Percentiles rank a stretch among this genome's conserved stretches.
phyloP scores from a whole-genome alignment of 805 yeast species.

The Candida nemodendra region DNA sequence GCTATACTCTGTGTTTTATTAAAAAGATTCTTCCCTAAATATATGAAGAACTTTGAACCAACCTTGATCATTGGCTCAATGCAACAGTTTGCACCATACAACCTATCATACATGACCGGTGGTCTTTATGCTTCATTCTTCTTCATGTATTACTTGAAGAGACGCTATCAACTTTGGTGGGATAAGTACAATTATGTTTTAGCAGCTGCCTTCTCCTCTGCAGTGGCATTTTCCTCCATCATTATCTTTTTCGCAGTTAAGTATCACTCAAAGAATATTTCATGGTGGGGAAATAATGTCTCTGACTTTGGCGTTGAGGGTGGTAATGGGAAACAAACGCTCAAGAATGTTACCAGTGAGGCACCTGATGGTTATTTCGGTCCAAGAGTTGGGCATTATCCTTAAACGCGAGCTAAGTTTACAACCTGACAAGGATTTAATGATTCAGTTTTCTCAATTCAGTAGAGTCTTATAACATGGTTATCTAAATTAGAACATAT shows the following conservation, averaged over 20 bases:
- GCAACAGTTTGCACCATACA: constrained; percentile 73
- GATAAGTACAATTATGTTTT: constrained; percentile 68
- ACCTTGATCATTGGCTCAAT: constrained; percentile 63
- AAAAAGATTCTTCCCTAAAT: constrained; percentile 36
- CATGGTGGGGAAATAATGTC: constrained; percentile 70
- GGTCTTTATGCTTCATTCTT: constrained; percentile 54
- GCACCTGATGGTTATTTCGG: constrained; percentile 14
- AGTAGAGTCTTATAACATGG: too few relatives aligned
- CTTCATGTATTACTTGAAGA: constrained; percentile 52
- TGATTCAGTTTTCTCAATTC: too few relatives aligned
- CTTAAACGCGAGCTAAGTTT: too few relatives aligned
- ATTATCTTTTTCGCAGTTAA: constrained; percentile 52
- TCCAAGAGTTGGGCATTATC: too few relatives aligned
- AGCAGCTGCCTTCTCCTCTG: constrained; percentile 65
- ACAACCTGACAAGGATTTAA: too few relatives aligned
- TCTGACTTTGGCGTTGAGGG: constrained; percentile 11
- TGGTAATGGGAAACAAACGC: constrained; percentile 10
- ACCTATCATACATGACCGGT: constrained; percentile 62
- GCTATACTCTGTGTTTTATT: constrained; percentile 41
- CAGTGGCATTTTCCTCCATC: constrained; percentile 62
- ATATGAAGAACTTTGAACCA: constrained; percentile 27
- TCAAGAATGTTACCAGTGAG: constrained; percentile 4
- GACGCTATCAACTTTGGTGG: constrained; percentile 68
- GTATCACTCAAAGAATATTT: constrained; percentile 36
- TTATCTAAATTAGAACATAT: too few relatives aligned